Percentiles rank a stretch among this genome's conserved stretches.
phyloP scores from a whole-genome alignment of 2,329 filamentous ascomycete genomes.

The Aspergillus novoparasiticus region DNA sequence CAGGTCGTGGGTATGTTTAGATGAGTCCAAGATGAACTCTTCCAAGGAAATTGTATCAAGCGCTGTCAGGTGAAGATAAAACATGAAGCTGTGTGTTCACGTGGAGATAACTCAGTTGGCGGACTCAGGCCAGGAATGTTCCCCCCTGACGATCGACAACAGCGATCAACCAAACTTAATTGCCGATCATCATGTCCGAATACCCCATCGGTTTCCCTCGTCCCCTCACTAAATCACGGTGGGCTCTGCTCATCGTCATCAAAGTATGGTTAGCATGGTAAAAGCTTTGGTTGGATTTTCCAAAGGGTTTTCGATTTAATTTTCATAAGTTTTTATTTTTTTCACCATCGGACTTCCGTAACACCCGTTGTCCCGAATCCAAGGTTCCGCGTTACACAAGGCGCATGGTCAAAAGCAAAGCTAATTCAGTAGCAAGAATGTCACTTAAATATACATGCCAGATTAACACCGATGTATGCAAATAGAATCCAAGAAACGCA shows the following conservation, averaged over 20 bases:
- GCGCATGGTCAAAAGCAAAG: not conserved
- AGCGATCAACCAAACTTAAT: not conserved
- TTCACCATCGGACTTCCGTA: not conserved
- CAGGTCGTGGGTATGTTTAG: not conserved
- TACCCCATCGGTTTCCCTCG: not conserved
- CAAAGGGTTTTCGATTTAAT: not conserved
- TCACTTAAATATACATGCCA: not conserved
- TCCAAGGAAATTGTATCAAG: not conserved
- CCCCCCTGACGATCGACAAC: constrained; percentile 1
- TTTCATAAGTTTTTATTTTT: not conserved
- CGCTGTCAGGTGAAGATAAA: not conserved
- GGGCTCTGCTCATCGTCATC: not conserved
- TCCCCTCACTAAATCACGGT: not conserved
- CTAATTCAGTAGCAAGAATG: not conserved
- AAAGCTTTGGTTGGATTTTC: not conserved
- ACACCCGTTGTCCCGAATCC: not conserved
- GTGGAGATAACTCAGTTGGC: not conserved
- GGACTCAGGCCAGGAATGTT: not conserved
- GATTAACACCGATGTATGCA: not conserved
- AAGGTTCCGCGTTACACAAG: not conserved
- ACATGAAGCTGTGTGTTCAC: not conserved
- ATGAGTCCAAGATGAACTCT: not conserved
- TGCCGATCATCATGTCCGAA: not conserved
- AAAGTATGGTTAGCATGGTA: not conserved
- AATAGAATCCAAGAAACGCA: not conserved